These are phyloP conservation scores for Fusarium keratoplasticum DNA, from an alignment of 2,329 filamentous ascomycete species.

Conservation along the genomic window DNA sequence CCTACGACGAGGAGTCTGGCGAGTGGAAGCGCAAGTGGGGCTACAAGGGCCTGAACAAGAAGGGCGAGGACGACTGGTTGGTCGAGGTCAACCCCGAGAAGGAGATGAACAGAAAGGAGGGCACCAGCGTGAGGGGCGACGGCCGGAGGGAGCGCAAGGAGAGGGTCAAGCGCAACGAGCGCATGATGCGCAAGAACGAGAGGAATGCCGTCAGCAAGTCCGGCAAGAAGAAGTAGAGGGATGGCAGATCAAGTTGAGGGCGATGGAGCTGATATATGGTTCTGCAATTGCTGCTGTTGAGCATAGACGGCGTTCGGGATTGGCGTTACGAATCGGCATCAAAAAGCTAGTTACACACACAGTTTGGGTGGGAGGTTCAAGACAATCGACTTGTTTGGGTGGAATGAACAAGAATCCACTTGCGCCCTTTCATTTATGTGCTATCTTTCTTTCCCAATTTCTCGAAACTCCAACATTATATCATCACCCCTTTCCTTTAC, in stretches of 20 bases:
- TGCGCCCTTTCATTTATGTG: slow-evolving; percentile 28
- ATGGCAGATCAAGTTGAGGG: neutral
- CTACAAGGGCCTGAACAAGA: slow-evolving; percentile 90
- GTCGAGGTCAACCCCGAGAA: slow-evolving; percentile 89
- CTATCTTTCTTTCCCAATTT: slow-evolving; percentile 29
- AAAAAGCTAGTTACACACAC: slow-evolving; percentile 28
- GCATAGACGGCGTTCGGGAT: slow-evolving; percentile 47
- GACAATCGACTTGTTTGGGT: slow-evolving; percentile 22
- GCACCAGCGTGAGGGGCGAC: slow-evolving; percentile 70
- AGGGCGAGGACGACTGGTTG: slow-evolving; percentile 85
- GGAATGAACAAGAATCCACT: slow-evolving; percentile 35
- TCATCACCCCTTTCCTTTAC: slow-evolving; percentile 32
- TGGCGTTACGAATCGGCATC: slow-evolving; percentile 45
- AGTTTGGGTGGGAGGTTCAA: slow-evolving; percentile 25
- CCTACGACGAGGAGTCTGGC: slow-evolving; percentile 84
- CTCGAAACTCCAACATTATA: slow-evolving; percentile 34
- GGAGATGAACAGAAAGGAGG: slow-evolving; percentile 72
- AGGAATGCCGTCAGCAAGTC: slow-evolving; percentile 48
- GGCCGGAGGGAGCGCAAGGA: slow-evolving; percentile 75
- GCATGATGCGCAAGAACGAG: slow-evolving; percentile 75
- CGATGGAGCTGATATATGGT: slow-evolving; percentile 8
- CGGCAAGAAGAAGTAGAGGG: slow-evolving; percentile 39
- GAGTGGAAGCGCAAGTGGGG: slow-evolving; percentile 97
- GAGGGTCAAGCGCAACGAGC: slow-evolving; percentile 76
- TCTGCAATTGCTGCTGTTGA: slow-evolving; percentile 22